These are phyloP conservation scores for Phytophthora pini DNA, from an alignment of 352 stramenopile species.

Conservation along the genomic window DNA sequence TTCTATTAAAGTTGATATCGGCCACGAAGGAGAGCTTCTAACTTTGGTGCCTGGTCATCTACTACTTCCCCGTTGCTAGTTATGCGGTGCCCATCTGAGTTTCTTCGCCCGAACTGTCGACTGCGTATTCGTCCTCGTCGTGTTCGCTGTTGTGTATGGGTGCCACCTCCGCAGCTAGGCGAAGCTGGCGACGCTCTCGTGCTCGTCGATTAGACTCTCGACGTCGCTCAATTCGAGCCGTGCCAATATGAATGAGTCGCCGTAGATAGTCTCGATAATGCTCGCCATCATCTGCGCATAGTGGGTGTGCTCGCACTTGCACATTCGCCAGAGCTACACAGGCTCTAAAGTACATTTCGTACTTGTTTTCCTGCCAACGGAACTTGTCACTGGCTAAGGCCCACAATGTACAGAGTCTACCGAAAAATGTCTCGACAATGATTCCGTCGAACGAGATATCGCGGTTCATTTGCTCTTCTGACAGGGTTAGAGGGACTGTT, in stretches of 20 bases:
- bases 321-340: slow-evolving; percentile 15
- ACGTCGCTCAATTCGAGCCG: background rate
- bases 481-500: background rate
- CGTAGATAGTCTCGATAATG: slow-evolving; percentile 6
- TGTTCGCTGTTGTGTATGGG: background rate
- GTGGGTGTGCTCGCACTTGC: background rate
- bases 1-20: too few species aligned
- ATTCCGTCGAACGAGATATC: slow-evolving; percentile 4
- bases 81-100: too few species aligned
- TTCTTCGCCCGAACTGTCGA: too few species aligned
- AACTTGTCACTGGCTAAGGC: slow-evolving; percentile 1
- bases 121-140: background rate
- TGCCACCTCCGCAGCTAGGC: background rate
- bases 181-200: background rate
- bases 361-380: slow-evolving; percentile 6
- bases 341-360: slow-evolving; percentile 13
- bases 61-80: too few species aligned
- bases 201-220: slow-evolving; percentile 2
- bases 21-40: too few species aligned
- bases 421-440: slow-evolving; percentile 12
- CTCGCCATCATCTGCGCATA: slow-evolving; percentile 3
- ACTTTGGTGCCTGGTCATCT: too few species aligned
- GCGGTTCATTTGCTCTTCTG: background rate
- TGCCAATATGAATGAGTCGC: slow-evolving; percentile 2
- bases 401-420: slow-evolving; percentile 10